phyloP scores from a whole-genome alignment of 2,329 filamentous ascomycete genomes.

The Fusarium palustre region DNA sequence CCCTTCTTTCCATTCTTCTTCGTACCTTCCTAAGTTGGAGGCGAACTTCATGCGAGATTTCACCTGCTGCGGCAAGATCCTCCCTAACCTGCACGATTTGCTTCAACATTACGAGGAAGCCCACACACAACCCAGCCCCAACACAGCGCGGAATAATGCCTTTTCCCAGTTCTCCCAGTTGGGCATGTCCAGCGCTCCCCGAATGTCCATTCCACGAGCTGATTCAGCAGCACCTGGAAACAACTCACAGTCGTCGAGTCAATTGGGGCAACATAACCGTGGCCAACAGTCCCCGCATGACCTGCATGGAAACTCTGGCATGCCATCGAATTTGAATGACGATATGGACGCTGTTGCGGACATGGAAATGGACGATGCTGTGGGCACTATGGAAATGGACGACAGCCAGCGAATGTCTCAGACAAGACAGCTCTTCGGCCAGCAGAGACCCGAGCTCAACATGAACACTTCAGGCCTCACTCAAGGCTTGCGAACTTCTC shows the following conservation, averaged over 20 bases:
- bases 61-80: conserved; percentile 88
- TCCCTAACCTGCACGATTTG: conserved; percentile 93
- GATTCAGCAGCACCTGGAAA: conserved; percentile 48
- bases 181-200: conserved; percentile 50
- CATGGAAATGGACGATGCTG: conserved; percentile 95
- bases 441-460: conserved; percentile 77
- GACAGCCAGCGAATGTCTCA: conserved; percentile 75
- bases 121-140: conserved; percentile 77
- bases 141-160: conserved; percentile 55
- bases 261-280: conserved; percentile 52
- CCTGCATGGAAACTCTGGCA: conserved; percentile 57
- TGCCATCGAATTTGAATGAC: conserved; percentile 57
- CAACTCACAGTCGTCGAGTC: conserved; percentile 47
- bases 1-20: conserved; percentile 96
- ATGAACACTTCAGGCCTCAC: conserved; percentile 80
- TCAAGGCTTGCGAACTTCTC: conserved; percentile 85
- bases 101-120: conserved; percentile 97
- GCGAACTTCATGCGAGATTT: conserved; percentile 99
- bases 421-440: conserved; percentile 75
- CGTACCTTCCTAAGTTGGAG: conserved; percentile 95
- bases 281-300: conserved; percentile 49
- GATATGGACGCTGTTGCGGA: conserved; percentile 90
- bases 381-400: conserved; percentile 73
- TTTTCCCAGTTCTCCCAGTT: conserved; percentile 56
- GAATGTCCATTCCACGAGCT: conserved; percentile 51